Evolutionary conservation across 352 stramenopile species (phyloP).

Genomic region (Phytophthora tentaculata): DNA sequence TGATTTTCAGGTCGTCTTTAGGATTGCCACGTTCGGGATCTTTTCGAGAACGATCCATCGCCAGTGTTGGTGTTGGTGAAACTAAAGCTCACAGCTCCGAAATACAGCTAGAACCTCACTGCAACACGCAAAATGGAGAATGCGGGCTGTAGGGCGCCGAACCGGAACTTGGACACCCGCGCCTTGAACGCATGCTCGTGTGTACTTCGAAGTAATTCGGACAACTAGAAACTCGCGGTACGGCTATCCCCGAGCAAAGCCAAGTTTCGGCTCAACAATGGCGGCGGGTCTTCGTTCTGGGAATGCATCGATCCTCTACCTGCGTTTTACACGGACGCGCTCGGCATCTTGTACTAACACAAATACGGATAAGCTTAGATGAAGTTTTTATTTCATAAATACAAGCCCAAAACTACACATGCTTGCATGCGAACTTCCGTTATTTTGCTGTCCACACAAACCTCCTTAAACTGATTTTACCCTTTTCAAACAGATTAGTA

Average conservation of each 20-base stretch:
- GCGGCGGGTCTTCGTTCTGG: conserved; percentile 1
- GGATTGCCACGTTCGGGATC: conserved; percentile 29
- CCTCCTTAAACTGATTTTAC: too few species aligned
- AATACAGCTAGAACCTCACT: conserved; percentile 10
- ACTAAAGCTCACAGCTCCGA: neutral
- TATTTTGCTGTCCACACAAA: too few species aligned
- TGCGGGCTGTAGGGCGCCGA: conserved; percentile 2
- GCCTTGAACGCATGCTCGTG: conserved; percentile 21
- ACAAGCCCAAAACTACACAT: too few species aligned
- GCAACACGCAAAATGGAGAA: conserved; percentile 32
- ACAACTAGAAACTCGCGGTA: conserved; percentile 39
- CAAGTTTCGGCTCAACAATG: conserved; percentile 6
- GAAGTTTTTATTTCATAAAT: too few species aligned
- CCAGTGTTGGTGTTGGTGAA: neutral
- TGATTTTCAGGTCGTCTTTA: conserved; percentile 50
- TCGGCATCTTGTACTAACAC: conserved; percentile 1
- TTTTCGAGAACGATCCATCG: conserved; percentile 49
- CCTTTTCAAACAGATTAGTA: too few species aligned
- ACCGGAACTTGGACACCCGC: neutral
- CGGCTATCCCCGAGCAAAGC: conserved; percentile 31
- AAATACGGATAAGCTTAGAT: too few species aligned
- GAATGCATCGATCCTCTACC: conserved; percentile 20
- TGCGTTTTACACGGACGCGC: conserved; percentile 23
- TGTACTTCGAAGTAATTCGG: conserved; percentile 43
- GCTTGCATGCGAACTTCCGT: too few species aligned